A percentile compares a stretch with the other conserved stretches of the same genome.
Conservation (phyloP, 495 filamentous ascomycete genomes). For the Daldinia vernicosa region DNA sequence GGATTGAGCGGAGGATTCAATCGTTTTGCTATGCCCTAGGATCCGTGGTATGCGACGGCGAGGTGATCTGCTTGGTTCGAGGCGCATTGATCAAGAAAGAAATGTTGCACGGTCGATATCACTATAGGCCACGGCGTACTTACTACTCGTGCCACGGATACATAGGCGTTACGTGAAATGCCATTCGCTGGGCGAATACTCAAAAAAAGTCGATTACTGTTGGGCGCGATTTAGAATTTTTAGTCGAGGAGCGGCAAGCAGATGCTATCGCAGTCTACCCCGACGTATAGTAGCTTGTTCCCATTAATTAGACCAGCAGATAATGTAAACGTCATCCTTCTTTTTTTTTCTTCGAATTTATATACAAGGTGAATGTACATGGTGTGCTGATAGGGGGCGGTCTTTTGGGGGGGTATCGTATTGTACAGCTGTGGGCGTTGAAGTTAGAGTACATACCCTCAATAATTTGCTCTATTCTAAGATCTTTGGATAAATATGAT, state of each 20-base stretch:
- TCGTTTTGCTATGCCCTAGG: constrained; percentile 29
- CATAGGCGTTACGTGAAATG: constrained; percentile 28
- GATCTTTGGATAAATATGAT: constrained; percentile 60
- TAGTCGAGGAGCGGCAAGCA: constrained; percentile 24
- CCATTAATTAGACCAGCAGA: constrained; percentile 36
- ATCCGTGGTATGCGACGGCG: constrained; percentile 13
- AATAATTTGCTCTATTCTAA: constrained; percentile 6
- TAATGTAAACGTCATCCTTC: constrained; percentile 39
- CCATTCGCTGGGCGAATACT: constrained; percentile 41
- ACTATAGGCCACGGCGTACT: constrained; percentile 10
- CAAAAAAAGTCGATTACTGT: constrained; percentile 18
- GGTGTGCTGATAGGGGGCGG: constrained; percentile 1
- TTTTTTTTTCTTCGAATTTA: constrained; percentile 12
- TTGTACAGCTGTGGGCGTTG: constrained; percentile 20
- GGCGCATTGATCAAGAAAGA: constrained; percentile 23
- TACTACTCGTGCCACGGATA: constrained; percentile 25
- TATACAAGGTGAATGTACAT: constrained; percentile 7
- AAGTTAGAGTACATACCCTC: constrained; percentile 14
- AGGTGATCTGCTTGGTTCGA: constrained; percentile 27
- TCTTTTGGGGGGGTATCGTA: constrained; percentile 24
- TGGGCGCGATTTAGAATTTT: constrained; percentile 30
- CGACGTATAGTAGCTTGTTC: constrained; percentile 29
- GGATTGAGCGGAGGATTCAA: constrained; percentile 10
- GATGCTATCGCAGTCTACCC: constrained; percentile 29
- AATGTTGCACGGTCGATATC: constrained; percentile 16